Evolutionary conservation across 1,284 basidiomycete genomes (phyloP).

Genomic region (Hymenochaete sp.): DNA sequence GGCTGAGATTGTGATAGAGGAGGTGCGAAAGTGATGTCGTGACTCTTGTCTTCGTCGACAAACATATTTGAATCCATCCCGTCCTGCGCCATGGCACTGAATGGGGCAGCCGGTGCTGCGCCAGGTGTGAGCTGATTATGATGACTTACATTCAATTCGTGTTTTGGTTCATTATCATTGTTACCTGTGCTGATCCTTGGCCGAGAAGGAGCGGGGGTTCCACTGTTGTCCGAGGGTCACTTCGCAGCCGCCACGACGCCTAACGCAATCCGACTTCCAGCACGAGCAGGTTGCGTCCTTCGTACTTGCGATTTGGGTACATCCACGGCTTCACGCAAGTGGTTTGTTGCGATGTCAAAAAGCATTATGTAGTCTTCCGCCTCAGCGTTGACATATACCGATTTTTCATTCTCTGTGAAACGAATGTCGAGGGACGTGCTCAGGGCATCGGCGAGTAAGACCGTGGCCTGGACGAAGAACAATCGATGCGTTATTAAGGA

Average conservation of each 20-base stretch:
- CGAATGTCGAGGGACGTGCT: conserved; percentile 53
- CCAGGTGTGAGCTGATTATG: no score
- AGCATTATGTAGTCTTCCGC: conserved; percentile 52
- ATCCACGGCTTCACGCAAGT: conserved; percentile 32
- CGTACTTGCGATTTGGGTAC: conserved; percentile 29
- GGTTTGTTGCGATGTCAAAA: conserved; percentile 69
- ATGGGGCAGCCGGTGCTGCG: no score
- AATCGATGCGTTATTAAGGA: no score
- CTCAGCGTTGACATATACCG: conserved; percentile 66
- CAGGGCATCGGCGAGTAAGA: conserved; percentile 66
- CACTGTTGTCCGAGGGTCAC: conserved; percentile 9
- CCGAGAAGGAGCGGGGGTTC: background rate
- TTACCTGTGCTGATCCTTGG: no score
- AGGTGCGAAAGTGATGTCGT: conserved; percentile 15
- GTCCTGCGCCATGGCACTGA: no score
- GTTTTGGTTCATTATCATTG: no score
- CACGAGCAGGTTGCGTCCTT: no score
- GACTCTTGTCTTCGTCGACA: conserved; percentile 14
- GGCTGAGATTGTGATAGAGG: conserved; percentile 39
- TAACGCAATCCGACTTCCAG: no score
- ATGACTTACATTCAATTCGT: no score
- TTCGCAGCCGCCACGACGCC: conserved; percentile 6
- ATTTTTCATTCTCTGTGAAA: conserved; percentile 63
- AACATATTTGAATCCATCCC: no score
- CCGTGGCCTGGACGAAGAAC: conserved; percentile 55